Evolutionary conservation across 2,329 filamentous ascomycete genomes (phyloP).

Genomic region (Orbilia quercus): DNA sequence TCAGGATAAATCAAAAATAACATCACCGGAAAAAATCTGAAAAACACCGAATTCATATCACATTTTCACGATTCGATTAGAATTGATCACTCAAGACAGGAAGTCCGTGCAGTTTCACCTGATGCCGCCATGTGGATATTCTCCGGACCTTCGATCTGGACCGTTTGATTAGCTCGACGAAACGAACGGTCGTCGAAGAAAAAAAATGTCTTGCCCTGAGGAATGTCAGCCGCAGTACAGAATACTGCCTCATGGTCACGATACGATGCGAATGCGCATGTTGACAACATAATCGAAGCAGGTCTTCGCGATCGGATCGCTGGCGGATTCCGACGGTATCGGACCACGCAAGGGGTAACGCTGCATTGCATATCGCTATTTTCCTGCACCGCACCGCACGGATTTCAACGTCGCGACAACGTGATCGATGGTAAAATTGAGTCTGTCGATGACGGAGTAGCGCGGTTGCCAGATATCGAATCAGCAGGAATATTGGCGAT

Average conservation of each 20-base stretch:
- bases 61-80: too few relatives aligned
- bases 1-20: too few relatives aligned
- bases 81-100: too few relatives aligned
- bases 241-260: too few relatives aligned
- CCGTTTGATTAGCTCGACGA: background rate
- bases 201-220: background rate
- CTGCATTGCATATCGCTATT: background rate
- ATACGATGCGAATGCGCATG: too few relatives aligned
- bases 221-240: constrained; percentile 24
- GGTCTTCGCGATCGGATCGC: background rate
- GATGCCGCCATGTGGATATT: background rate
- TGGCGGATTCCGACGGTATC: background rate
- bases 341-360: constrained; percentile 10
- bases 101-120: background rate
- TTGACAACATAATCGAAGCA: background rate
- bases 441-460: background rate
- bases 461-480: background rate
- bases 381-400: background rate
- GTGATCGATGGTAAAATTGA: too few relatives aligned
- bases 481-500: constrained; percentile 6
- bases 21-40: too few relatives aligned
- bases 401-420: constrained; percentile 12
- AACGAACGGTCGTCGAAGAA: background rate
- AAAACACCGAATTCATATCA: too few relatives aligned
- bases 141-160: too few relatives aligned